Evolutionary conservation across 2,329 filamentous ascomycete species (phyloP), one percentile per base, ranked within the genome.

Genomic region (Xylaria sp.): DNA sequence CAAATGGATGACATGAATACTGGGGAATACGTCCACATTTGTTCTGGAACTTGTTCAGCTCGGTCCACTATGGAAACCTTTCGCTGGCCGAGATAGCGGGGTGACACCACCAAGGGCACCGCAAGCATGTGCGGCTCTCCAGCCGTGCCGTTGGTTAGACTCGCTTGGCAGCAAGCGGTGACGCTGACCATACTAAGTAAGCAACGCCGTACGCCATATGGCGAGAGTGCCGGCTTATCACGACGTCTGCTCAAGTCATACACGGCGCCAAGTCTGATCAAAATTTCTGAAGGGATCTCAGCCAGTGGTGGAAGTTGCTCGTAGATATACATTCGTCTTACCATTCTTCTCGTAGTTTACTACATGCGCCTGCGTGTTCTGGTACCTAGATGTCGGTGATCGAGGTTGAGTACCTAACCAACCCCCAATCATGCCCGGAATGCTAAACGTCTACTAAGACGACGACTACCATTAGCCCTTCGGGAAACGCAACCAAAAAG

Each of bases 271-370:
- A 68, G 61, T 20, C 31, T 12, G 28, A 50, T 57, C 51, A 31
- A 65, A 61, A 68, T 64, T 65, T 57, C 56, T 65, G 56, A 65
- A 60, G 50, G 18, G 44, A 61, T 65, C 50, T 41, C 37, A 41
- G 56, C 56, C 55, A 65, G 61, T 56, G 55, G 61, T 56, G 59
- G 12, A 23, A 51, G 31, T 25, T 37, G 20, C 12, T 39, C n/a
- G 23, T 55, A 31, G 41, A 51, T 63, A 25, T 20, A 50, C 9
- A 50, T 56, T 39, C 12, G 34, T 56, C 56, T 57, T 61, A 15
- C 54, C 56, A 64, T 34, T 46, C 25, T n/a, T 25, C 37, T 39
- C 41, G 48, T 23, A 18, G 15, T 25, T 23, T 41, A 20, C 59
- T 39, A 41, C 25, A 34, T 55, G n/a, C 46, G 28, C 25, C 54